These are phyloP conservation scores for Bryum argenteum DNA, from an alignment of 225 moss, liverwort and hornwort genomes.

Conservation along the genomic window DNA sequence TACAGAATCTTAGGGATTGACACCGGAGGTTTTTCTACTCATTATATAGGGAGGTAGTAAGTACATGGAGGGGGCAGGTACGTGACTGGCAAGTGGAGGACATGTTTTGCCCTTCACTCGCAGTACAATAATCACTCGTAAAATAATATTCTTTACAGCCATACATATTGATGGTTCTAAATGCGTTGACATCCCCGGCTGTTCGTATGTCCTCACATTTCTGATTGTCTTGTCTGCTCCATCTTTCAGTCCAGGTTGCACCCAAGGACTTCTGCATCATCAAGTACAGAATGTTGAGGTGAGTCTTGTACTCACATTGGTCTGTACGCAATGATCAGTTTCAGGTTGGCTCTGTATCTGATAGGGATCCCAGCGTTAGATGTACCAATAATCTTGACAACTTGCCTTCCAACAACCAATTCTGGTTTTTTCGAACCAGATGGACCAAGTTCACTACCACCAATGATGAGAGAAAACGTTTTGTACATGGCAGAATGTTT, in stretches of 20 bases:
- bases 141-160: conserved; percentile 24
- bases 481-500: too few species aligned
- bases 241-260: neutral
- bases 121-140: conserved; percentile 33
- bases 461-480: too few species aligned
- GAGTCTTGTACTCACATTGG: too few species aligned
- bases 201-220: neutral
- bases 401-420: too few species aligned
- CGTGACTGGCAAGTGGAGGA: conserved; percentile 24
- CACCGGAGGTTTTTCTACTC: conserved; percentile 21
- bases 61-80: conserved; percentile 22
- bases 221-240: neutral
- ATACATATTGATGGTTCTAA: conserved; percentile 20
- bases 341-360: too few species aligned
- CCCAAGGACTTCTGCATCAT: too few species aligned
- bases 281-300: too few species aligned
- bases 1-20: conserved; percentile 31
- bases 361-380: too few species aligned
- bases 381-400: too few species aligned
- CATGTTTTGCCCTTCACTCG: conserved; percentile 31
- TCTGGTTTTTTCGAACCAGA: too few species aligned
- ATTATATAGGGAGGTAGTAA: conserved; percentile 27
- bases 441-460: too few species aligned
- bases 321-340: too few species aligned
- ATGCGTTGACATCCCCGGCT: conserved; percentile 6